Percentiles rank a stretch among this genome's conserved stretches.
These are phyloP conservation scores for Lophium mytilinum DNA, from an alignment of 495 filamentous ascomycete genomes.

Conservation along the genomic window DNA sequence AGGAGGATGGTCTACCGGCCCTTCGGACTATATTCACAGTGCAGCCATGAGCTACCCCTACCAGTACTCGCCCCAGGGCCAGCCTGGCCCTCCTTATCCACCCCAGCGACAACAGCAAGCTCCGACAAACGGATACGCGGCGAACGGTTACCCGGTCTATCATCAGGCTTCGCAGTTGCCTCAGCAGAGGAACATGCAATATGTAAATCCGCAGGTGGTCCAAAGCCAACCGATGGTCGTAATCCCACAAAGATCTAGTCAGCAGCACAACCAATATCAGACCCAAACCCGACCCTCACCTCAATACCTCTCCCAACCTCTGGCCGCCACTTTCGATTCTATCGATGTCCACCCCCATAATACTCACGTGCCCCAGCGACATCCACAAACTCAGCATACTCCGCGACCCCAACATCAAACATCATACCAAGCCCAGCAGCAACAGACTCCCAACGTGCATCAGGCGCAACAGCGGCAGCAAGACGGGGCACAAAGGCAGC, in stretches of 20 bases:
- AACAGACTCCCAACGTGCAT: neutral
- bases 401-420: neutral
- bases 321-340: too few relatives aligned
- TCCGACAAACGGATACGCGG: neutral
- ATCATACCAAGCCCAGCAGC: neutral
- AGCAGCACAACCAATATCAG: neutral
- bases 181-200: neutral
- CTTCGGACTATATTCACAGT: neutral
- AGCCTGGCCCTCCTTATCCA: conserved; percentile 12
- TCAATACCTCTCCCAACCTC: too few relatives aligned
- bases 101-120: neutral
- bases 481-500: conserved; percentile 8
- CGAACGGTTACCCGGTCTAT: conserved; percentile 8
- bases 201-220: conserved; percentile 1
- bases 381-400: neutral
- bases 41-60: conserved; percentile 18
- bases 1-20: neutral
- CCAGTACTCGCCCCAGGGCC: conserved; percentile 16
- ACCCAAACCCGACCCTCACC: neutral
- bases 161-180: conserved; percentile 10
- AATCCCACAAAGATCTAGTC: conserved; percentile 15
- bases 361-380: neutral
- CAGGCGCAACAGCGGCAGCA: conserved; percentile 2
- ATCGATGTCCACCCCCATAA: too few relatives aligned
- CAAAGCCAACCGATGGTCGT: conserved; percentile 14